A percentile compares a stretch with the other conserved stretches of the same genome.
phyloP scores from a whole-genome alignment of 2,329 filamentous ascomycete genomes.

The Verticillium isaacii region DNA sequence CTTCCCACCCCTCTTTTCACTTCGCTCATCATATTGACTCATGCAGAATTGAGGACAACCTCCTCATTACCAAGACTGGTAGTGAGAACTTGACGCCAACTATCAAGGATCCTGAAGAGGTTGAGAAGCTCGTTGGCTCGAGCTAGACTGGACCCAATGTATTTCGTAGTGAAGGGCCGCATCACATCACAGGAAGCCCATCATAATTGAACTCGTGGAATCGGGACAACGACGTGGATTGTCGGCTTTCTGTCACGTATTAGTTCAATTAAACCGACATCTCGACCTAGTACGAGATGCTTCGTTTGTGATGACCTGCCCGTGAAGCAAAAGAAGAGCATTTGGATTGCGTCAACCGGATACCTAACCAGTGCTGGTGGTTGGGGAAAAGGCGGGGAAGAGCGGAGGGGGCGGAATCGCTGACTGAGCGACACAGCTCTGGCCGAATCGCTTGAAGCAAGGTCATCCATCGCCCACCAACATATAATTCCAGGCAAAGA shows the following conservation, averaged over 20 bases:
- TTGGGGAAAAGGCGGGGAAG: neutral
- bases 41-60: slow-evolving; percentile 60
- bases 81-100: slow-evolving; percentile 70
- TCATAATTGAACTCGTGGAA: neutral
- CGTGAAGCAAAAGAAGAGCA: too few relatives aligned
- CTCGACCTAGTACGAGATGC: too few relatives aligned
- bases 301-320: too few relatives aligned
- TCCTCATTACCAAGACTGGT: slow-evolving; percentile 65
- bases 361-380: too few relatives aligned
- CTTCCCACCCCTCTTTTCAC: slow-evolving; percentile 5
- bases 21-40: neutral
- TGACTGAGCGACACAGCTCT: neutral
- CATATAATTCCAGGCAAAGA: too few relatives aligned
- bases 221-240: too few relatives aligned
- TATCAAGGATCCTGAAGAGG: slow-evolving; percentile 60
- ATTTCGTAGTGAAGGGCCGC: neutral
- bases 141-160: slow-evolving; percentile 2
- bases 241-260: too few relatives aligned
- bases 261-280: too few relatives aligned
- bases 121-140: slow-evolving; percentile 43
- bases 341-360: too few relatives aligned
- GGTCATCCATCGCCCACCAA: too few relatives aligned
- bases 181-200: neutral
- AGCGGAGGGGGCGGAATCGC: neutral
- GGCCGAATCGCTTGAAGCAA: too few relatives aligned